Evolutionary conservation across 768 basidiomycete genomes (phyloP).

Genomic region (Clitopilus passeckerianus): DNA sequence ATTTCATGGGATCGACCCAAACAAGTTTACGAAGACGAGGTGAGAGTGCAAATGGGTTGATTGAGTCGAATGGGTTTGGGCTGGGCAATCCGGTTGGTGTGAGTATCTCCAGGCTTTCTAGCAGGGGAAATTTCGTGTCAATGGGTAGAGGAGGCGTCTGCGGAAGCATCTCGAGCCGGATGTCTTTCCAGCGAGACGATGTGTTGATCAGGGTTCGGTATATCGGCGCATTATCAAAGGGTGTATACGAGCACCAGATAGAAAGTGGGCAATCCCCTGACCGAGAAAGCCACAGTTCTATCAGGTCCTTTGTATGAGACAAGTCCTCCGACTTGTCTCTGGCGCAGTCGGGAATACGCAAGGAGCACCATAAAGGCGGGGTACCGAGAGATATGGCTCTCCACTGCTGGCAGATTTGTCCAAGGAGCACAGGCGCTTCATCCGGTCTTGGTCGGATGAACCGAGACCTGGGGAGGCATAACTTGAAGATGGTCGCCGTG

Average conservation of each 20-base stretch:
- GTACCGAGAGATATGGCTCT: constrained; percentile 19
- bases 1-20: neutral
- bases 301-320: constrained; percentile 6
- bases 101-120: constrained; percentile 3
- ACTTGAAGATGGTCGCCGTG: neutral
- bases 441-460: constrained; percentile 9
- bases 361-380: constrained; percentile 24
- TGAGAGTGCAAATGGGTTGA: neutral
- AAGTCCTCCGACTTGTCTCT: neutral
- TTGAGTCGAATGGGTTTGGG: constrained; percentile 2
- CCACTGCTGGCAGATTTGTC: constrained; percentile 27
- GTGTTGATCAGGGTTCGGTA: neutral
- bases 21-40: neutral
- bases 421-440: constrained; percentile 24
- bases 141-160: neutral
- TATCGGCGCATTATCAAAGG: neutral
- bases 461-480: neutral
- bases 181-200: neutral
- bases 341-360: constrained; percentile 15
- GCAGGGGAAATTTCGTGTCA: constrained; percentile 1
- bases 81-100: constrained; percentile 3
- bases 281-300: constrained; percentile 2
- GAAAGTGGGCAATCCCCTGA: neutral
- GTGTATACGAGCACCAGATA: neutral
- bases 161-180: neutral